Percentiles rank a stretch among this genome's conserved stretches.
Evolutionary conservation across 495 filamentous ascomycete genomes (phyloP).

Genomic region (Glarea lozoyensis): DNA sequence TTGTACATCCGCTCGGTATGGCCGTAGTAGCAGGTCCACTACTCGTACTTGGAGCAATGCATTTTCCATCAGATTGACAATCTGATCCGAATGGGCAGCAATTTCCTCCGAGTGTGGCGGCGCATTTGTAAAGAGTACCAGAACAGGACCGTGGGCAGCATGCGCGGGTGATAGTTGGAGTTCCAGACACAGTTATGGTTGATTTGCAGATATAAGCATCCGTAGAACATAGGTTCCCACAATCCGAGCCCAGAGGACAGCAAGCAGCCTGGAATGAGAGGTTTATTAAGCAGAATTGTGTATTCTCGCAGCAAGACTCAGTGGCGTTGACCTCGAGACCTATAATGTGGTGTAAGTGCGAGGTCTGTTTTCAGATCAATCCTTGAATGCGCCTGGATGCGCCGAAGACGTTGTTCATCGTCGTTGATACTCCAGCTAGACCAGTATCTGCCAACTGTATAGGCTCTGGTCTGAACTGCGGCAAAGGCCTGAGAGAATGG

Average conservation of each 20-base stretch:
- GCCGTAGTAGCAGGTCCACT: conserved; percentile 2
- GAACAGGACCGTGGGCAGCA: conserved; percentile 17
- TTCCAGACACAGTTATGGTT: conserved; percentile 12
- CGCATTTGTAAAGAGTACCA: conserved; percentile 15
- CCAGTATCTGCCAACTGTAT: background rate
- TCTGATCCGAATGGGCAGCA: conserved; percentile 15
- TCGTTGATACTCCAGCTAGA: background rate
- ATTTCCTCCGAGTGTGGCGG: conserved; percentile 12
- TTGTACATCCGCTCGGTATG: conserved; percentile 15
- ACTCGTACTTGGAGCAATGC: conserved; percentile 2
- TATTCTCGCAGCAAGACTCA: conserved; percentile 15
- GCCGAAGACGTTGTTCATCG: too few relatives aligned
- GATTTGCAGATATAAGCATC: conserved; percentile 8
- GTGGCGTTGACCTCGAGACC: conserved; percentile 14
- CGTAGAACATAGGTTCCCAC: conserved; percentile 10
- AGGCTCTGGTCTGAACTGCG: background rate
- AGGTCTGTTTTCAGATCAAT: background rate
- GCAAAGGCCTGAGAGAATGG: background rate
- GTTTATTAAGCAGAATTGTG: conserved; percentile 15
- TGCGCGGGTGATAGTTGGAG: background rate
- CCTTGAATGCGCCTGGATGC: background rate
- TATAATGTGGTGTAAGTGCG: background rate
- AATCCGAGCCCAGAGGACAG: conserved; percentile 18
- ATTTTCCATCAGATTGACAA: conserved; percentile 4
- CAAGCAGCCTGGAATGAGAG: conserved; percentile 5